Base-by-base conservation (phyloP, 2,329 filamentous ascomycete species). In the Dryadomyces quercivorus region DNA sequence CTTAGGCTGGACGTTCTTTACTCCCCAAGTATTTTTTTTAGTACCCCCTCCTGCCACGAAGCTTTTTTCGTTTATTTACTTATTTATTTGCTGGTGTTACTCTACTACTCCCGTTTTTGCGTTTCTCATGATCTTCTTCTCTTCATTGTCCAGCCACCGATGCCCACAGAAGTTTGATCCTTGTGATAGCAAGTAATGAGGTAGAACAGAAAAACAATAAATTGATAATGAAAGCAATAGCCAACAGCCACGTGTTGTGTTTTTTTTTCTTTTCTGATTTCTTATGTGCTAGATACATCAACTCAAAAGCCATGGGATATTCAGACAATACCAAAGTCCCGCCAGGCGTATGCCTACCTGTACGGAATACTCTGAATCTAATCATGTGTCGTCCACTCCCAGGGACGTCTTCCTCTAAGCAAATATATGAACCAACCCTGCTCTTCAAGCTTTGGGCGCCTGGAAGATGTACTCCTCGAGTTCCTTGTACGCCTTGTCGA, bases 401-500 rank as follows among this genome's bases (percentile, higher is more conserved):
- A n/a, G 22, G 12, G 16, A 42, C 12, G 38, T 15, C 3, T 34
- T 10, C 13, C 46, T 34, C 20, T 20, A 12, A n/a, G 26, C n/a
- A 13, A 12, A n/a, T 31, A 13, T 20, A 8, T 31, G 26, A 31
- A 31, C 4, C 8, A 31, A 31, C 26, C 26, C 26, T 31, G 26
- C 26, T 31, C 26, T 20, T 40, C 15, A 40, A 26, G 34, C n/a
- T 13, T 6, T 5, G 15, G 40, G 26, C 10, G 64, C 57, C 60
- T 69, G 67, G 63, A 73, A 76, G 54, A 78, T 66, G 57, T 69
- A 77, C 5, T 67, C 67, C 57, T 77, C 80, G 21, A 81, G 65
- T 62, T 79, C 69, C 64, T 70, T 69, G 65, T 75, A 80, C 0
- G 78, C 76, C 57, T 63, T 69, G 51, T 76, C 73, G 20, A 78